Percentiles rank a stretch among this genome's conserved stretches.
Conservation (phyloP, 345 rosid genomes). For the Eucalyptus fibrosa region DNA sequence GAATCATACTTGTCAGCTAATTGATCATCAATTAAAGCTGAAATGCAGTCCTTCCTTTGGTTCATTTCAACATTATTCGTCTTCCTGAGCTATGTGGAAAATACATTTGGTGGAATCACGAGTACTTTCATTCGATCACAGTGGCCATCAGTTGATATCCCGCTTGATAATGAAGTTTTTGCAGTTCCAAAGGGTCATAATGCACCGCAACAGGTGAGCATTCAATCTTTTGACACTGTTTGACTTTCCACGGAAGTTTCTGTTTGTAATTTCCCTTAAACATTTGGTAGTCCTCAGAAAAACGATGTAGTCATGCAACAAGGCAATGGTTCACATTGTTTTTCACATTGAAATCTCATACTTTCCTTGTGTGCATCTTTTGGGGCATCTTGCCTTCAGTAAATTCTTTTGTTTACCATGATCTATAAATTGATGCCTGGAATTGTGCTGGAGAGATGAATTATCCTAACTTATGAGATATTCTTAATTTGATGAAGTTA, state of each 20-base stretch:
- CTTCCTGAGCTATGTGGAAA: conserved; percentile 15
- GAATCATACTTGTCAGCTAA: not conserved
- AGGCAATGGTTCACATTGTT: not conserved
- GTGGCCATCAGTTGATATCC: conserved; percentile 83
- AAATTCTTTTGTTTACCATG: not conserved
- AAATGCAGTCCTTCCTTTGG: not conserved
- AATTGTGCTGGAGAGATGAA: not conserved
- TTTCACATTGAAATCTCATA: not conserved
- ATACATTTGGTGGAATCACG: conserved; percentile 47
- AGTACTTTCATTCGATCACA: conserved; percentile 59
- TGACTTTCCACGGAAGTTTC: not conserved
- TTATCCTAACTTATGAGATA: not conserved
- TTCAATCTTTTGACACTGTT: not conserved
- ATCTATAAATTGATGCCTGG: not conserved
- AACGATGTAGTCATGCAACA: not conserved
- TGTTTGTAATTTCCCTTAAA: not conserved
- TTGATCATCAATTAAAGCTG: not conserved
- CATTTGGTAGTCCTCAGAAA: not conserved
- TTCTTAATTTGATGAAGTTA: not conserved
- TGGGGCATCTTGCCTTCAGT: not conserved
- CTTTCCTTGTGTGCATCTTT: not conserved
- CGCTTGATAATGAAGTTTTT: conserved; percentile 60
- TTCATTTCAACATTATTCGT: conserved; percentile 2
- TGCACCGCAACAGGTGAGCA: conserved; percentile 84
- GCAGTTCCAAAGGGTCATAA: conserved; percentile 66